Conservation (phyloP, 164 flowering plant genomes). For the grape (Vitis vinifera) region DNA sequence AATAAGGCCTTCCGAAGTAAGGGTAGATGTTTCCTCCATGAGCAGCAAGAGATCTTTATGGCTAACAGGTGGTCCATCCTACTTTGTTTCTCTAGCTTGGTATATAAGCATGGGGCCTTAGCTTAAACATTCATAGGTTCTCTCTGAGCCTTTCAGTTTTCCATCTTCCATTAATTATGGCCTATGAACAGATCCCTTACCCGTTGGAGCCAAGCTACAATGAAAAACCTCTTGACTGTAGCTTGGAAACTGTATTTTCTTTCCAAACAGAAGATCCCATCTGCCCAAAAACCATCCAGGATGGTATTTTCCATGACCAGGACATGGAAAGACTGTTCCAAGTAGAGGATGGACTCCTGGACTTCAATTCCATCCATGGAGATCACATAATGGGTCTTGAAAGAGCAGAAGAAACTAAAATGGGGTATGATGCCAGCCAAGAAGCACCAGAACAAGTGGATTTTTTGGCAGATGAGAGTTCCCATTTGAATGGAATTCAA, state of each 20-base stretch:
- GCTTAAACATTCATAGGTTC: too few relatives aligned
- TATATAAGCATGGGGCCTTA: too few relatives aligned
- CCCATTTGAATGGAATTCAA: slow-evolving; percentile 1
- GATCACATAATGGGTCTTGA: slow-evolving; percentile 1
- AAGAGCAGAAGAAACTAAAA: not conserved
- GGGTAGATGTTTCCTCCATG: too few relatives aligned
- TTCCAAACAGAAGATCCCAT: slow-evolving; percentile 1
- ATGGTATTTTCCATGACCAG: not conserved
- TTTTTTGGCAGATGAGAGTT: too few relatives aligned
- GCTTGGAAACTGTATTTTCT: not conserved
- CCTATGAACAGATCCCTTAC: not conserved
- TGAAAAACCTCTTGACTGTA: slow-evolving; percentile 9
- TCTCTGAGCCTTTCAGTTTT: too few relatives aligned
- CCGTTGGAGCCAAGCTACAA: slow-evolving; percentile 2
- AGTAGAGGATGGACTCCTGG: slow-evolving; percentile 5
- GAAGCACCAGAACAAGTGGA: not conserved
- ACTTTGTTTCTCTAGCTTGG: too few relatives aligned
- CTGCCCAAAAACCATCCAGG: slow-evolving; percentile 5
- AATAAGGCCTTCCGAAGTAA: too few relatives aligned
- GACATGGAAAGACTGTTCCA: slow-evolving; percentile 1
- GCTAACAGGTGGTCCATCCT: too few relatives aligned
- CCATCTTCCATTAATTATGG: not conserved
- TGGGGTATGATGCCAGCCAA: not conserved
- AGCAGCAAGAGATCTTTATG: too few relatives aligned
- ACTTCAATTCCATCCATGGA: slow-evolving; percentile 4